A percentile compares a stretch with the other conserved stretches of the same genome.
Conservation (phyloP, 2,329 filamentous ascomycete genomes). For the Verticillium isaacii region DNA sequence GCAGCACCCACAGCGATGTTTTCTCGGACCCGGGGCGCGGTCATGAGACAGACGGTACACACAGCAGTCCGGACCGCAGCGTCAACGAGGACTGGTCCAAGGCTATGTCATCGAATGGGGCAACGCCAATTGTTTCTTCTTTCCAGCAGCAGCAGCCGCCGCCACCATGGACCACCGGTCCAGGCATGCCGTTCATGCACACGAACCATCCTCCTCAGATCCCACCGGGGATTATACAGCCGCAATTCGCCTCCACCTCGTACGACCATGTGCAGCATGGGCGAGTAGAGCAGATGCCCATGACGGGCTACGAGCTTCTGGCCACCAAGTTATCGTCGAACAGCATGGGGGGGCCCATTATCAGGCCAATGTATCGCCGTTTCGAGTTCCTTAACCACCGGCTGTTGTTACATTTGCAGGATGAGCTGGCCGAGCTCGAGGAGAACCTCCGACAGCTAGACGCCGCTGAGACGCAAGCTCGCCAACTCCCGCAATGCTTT, state of each 20-base stretch:
- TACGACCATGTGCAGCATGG: constrained; percentile 14
- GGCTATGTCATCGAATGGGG: constrained; percentile 3
- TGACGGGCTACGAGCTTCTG: constrained; percentile 59
- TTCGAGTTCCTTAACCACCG: constrained; percentile 82
- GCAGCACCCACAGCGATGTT: constrained; percentile 44
- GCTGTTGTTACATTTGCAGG: constrained; percentile 76
- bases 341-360: constrained; percentile 16
- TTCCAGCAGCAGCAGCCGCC: constrained; percentile 10
- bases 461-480: constrained; percentile 44
- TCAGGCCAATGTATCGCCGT: constrained; percentile 69
- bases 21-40: constrained; percentile 28
- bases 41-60: constrained; percentile 36
- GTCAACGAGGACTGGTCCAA: constrained; percentile 19
- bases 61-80: constrained; percentile 37
- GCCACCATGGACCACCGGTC: constrained; percentile 31
- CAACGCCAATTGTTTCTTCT: constrained; percentile 9
- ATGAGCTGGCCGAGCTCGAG: constrained; percentile 78
- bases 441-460: constrained; percentile 71
- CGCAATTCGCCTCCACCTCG: constrained; percentile 22
- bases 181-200: constrained; percentile 34
- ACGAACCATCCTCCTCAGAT: constrained; percentile 28
- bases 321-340: constrained; percentile 43
- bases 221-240: constrained; percentile 28
- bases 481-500: constrained; percentile 35
- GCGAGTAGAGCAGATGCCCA: constrained; percentile 30